Evolutionary conservation across 2,329 filamentous ascomycete species (phyloP).

Genomic region (Cladosporium phlei): DNA sequence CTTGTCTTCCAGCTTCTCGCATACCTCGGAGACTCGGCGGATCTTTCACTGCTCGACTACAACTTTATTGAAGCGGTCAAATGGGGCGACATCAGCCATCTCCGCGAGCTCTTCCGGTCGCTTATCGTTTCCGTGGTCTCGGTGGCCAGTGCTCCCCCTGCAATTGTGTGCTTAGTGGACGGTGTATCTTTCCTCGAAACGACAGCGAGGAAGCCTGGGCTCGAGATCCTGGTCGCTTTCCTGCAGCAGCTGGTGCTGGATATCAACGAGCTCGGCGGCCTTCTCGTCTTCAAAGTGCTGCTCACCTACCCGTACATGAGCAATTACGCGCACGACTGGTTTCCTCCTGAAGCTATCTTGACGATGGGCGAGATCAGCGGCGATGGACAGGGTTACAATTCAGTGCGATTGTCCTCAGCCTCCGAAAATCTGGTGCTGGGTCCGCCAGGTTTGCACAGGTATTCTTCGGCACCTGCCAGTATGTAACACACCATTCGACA

Average conservation of each 20-base stretch:
- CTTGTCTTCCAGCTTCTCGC: background rate
- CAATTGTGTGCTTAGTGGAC: constrained; percentile 3
- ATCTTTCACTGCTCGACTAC: background rate
- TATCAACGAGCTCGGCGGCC: background rate
- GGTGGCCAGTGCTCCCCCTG: background rate
- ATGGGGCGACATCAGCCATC: constrained; percentile 4
- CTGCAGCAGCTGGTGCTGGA: constrained; percentile 5
- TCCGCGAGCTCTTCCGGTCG: background rate
- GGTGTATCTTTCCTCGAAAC: constrained; percentile 6
- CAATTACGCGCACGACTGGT: constrained; percentile 1
- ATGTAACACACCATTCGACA: no score
- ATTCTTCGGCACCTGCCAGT: no score
- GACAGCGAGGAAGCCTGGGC: background rate
- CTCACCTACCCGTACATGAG: constrained; percentile 3
- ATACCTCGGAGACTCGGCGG: background rate
- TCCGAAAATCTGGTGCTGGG: background rate
- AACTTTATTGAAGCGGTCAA: background rate
- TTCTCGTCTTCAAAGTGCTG: constrained; percentile 1
- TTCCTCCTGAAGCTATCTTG: constrained; percentile 2
- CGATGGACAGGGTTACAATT: constrained; percentile 1
- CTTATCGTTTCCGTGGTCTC: background rate
- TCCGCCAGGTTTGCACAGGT: no score
- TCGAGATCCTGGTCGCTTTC: background rate
- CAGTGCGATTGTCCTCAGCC: background rate
- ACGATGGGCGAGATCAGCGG: background rate